Base-by-base conservation (phyloP, 305 asterid genomes). In the Rubia peregrina region DNA sequence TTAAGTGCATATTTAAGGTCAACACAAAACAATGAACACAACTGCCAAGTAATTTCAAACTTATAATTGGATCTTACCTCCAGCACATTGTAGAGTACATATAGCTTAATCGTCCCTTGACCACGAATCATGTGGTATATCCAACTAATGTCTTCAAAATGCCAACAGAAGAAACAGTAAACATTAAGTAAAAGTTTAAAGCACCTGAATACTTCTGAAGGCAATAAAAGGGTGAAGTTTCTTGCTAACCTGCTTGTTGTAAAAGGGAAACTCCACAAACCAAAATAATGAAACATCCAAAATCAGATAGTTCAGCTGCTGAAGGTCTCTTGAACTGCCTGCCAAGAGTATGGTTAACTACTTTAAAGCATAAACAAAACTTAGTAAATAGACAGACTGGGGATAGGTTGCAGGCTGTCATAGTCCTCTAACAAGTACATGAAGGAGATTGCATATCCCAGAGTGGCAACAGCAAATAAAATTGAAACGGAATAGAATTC, bases 51-150 rank as follows among this genome's bases (percentile, higher is more conserved):
- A 48, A 38, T 60, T 26, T 4, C 51, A 61, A 43, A 46, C 43
- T 53, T 65, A 48, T 36, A 65, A 41, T 33, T 26, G 55, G 30
- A 69, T 57, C 90, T 73, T 82, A 95, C 99, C 99, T 95, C 99
- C 85, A 95, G 81, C 73, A 95, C 90, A 69, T 95, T 95, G 95
- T 95, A 95, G 69, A 95, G 97, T 79, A 95, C 99, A 53, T 92
- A 95, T 72, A 95, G 95, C 80, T 95, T 95, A 73, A 95, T 85
- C 72, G 91, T 86, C 78, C 95, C 97, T 86, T 95, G 99, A 73
- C 99, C 99, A 60, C 99, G 99, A 79, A 95, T 92, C 97, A 95
- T 95, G 89, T 95, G 99, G 85, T 95, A 95, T 79, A 95, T 95
- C 79, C 89, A 83, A 86, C 99, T 95, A 84, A 92, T 92, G 85